Percentiles rank a stretch among this genome's conserved stretches.
Evolutionary conservation across 2,329 filamentous ascomycete species (phyloP).

Genomic region (Ceratocystis harringtonii): DNA sequence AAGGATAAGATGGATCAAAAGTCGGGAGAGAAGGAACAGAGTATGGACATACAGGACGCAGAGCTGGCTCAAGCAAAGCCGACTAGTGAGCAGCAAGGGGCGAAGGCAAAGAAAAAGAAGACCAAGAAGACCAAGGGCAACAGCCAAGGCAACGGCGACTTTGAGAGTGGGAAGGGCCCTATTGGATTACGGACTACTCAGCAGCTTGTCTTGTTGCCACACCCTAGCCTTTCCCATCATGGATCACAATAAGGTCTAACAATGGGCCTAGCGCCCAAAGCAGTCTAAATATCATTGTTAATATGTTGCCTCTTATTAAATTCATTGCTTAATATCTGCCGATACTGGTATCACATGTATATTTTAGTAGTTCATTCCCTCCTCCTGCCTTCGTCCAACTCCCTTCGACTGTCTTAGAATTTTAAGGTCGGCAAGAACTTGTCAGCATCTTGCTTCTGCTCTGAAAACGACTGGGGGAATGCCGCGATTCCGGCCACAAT

Average conservation of each 20-base stretch:
- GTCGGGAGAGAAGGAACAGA: background rate
- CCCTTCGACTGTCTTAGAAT: background rate
- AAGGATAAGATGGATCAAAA: background rate
- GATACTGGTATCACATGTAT: background rate
- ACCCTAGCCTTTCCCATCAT: background rate
- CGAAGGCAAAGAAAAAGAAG: background rate
- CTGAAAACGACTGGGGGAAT: slow-evolving; percentile 52
- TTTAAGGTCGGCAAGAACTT: slow-evolving; percentile 41
- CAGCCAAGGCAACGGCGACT: too few species aligned
- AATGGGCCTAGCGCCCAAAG: background rate
- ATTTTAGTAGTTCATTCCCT: background rate
- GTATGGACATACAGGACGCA: background rate
- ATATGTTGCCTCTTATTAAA: background rate
- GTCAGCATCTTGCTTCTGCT: slow-evolving; percentile 55
- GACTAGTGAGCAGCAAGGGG: background rate
- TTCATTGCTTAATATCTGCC: background rate
- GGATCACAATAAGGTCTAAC: background rate
- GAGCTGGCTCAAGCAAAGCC: background rate
- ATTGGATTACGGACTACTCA: background rate
- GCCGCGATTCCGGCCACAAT: slow-evolving; percentile 66
- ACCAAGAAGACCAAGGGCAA: background rate
- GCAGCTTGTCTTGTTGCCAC: background rate
- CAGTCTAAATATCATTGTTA: background rate
- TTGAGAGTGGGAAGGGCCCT: background rate
- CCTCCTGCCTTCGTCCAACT: background rate